Evolutionary conservation across 1,139 yeast species (phyloP), one percentile per base, ranked within the genome.

Genomic region (Diutina scorzettiae): DNA sequence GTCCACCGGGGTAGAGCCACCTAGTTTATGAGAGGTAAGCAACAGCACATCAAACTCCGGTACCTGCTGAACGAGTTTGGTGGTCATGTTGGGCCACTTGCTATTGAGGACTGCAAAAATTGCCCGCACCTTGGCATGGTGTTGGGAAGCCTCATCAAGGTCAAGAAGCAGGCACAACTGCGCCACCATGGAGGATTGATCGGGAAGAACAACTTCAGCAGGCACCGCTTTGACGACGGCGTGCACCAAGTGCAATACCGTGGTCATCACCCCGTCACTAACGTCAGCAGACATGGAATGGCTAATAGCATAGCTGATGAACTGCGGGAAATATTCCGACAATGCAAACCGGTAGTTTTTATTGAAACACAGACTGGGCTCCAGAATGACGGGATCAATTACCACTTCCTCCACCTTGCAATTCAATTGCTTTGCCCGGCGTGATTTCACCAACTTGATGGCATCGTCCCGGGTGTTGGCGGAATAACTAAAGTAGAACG

Each of bases 391-490:
- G 0, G 87, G 86, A 3, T 64, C 64, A 9, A 80, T 62, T 19
- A 67, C 75, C 5, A 75, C 63, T 12, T 75, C 76, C 2, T 63
- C 57, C 18, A 49, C 48, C 2, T 67, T 62, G 3, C 63, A 53
- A 2, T 64, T 59, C 1, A 62, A 20, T 20, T 57, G 34, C 57
- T 55, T 43, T 61, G 60, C 31, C 64, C 53, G 2, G 50, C 53
- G 45, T 32, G 70, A 71, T 48, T 76, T 73, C 58, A 57, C 74
- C 68, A 45, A 84, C 73, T 58, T 82, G 20, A 73, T 66, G 11
- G 78, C 76, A 44, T 74, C 96, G 45, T 87, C 96, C 46, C 89
- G 73, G 43, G 78, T 78, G 49, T 87, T 86, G 0, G 93, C 64
- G 0, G 84, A 66, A 51, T 82, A 82, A 52, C 86, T 87, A 48